These are phyloP conservation scores for Aspergillus versicolor DNA, from an alignment of 2,329 filamentous ascomycete species.

Conservation along the genomic window DNA sequence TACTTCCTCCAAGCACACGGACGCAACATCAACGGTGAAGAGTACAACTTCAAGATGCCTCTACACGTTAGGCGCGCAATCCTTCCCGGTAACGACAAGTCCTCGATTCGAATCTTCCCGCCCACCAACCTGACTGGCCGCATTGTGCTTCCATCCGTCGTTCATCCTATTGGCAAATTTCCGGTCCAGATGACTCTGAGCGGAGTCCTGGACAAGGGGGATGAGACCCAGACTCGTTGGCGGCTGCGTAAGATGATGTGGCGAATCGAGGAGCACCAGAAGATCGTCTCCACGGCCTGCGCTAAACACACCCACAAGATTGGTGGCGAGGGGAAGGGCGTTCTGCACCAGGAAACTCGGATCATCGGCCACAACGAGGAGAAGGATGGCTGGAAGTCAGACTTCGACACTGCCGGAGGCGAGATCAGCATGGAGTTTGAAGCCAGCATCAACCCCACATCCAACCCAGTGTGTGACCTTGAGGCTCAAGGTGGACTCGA, in stretches of 20 bases:
- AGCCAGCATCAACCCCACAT: constrained; percentile 59
- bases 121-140: constrained; percentile 90
- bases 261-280: constrained; percentile 86
- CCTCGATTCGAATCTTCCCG: constrained; percentile 91
- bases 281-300: constrained; percentile 77
- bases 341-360: constrained; percentile 71
- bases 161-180: constrained; percentile 83
- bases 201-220: constrained; percentile 74
- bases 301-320: constrained; percentile 68
- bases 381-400: constrained; percentile 86
- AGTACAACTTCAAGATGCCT: constrained; percentile 64
- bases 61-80: constrained; percentile 79
- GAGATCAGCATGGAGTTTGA: constrained; percentile 81
- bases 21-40: constrained; percentile 60
- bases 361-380: constrained; percentile 78
- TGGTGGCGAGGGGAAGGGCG: constrained; percentile 66
- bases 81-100: constrained; percentile 74
- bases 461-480: constrained; percentile 74
- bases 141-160: constrained; percentile 76
- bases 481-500: constrained; percentile 72
- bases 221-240: constrained; percentile 76
- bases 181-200: constrained; percentile 77
- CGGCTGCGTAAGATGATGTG: constrained; percentile 87
- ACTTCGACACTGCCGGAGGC: constrained; percentile 65
- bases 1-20: constrained; percentile 74